phyloP scores from a whole-genome alignment of 805 yeast genomes.

The Wickerhamiella brachini region DNA sequence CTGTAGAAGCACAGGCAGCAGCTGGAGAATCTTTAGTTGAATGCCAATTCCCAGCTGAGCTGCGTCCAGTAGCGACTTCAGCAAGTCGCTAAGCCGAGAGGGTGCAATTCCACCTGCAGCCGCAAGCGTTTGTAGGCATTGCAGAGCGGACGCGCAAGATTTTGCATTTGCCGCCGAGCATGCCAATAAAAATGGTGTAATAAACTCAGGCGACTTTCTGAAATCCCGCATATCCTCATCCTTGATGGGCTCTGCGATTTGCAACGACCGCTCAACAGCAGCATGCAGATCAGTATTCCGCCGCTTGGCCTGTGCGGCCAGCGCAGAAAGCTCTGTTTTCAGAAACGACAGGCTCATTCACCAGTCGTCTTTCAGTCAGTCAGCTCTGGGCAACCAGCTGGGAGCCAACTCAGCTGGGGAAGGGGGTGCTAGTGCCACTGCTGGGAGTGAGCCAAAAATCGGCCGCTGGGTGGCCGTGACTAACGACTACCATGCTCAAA shows the following conservation, averaged over 20 bases:
- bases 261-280: conserved; percentile 14
- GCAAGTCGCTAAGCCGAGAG: conserved; percentile 35
- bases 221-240: conserved; percentile 7
- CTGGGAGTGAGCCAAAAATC: too few species aligned
- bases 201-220: conserved; percentile 34
- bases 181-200: conserved; percentile 56
- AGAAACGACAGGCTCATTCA: conserved; percentile 30
- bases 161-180: conserved; percentile 67
- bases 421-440: too few species aligned
- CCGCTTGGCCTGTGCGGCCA: conserved; percentile 59
- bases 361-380: conserved; percentile 1
- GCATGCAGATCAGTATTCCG: conserved; percentile 53
- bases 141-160: conserved; percentile 56
- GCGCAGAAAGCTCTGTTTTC: conserved; percentile 40
- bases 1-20: conserved; percentile 62
- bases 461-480: too few species aligned
- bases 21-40: conserved; percentile 74
- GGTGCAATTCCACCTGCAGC: conserved; percentile 40
- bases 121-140: conserved; percentile 51
- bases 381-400: neutral
- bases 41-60: conserved; percentile 66
- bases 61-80: conserved; percentile 60
- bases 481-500: neutral
- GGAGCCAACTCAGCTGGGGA: too few species aligned
- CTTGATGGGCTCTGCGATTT: conserved; percentile 7